These are phyloP conservation scores for Trypanosoma scelopori DNA, from an alignment of 208 protist species.

Conservation along the genomic window DNA sequence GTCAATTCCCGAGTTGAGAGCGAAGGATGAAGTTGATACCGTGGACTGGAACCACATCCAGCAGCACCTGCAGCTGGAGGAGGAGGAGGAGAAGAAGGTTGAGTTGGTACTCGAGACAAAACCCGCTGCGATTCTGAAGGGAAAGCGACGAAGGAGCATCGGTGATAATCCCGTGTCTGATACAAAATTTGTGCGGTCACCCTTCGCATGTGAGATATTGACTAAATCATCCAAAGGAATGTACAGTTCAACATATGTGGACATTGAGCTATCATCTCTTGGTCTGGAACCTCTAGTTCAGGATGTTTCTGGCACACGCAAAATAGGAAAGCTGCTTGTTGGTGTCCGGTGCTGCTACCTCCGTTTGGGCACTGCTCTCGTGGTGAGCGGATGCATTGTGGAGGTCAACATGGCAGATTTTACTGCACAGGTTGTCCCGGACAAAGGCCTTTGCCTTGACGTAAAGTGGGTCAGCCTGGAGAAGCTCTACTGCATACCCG, in stretches of 20 bases:
- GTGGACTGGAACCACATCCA: neutral
- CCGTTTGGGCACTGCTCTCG: slow-evolving; percentile 46
- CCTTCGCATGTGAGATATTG: slow-evolving; percentile 25
- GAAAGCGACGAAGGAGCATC: slow-evolving; percentile 8
- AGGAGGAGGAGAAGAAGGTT: neutral
- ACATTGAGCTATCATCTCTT: slow-evolving; percentile 28
- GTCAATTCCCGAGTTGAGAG: neutral
- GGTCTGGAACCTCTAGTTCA: slow-evolving; percentile 23
- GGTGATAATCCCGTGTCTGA: neutral
- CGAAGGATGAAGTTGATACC: neutral
- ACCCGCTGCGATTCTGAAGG: neutral
- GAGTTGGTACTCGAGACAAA: slow-evolving; percentile 13
- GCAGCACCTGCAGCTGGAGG: neutral
- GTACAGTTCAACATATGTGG: slow-evolving; percentile 33
- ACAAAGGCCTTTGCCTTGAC: slow-evolving; percentile 34
- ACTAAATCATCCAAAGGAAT: slow-evolving; percentile 28
- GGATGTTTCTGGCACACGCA: slow-evolving; percentile 1
- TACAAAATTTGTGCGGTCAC: slow-evolving; percentile 16
- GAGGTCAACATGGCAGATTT: slow-evolving; percentile 35
- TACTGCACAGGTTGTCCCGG: slow-evolving; percentile 49
- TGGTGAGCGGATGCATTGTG: slow-evolving; percentile 55
- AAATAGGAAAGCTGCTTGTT: slow-evolving; percentile 20
- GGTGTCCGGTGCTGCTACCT: slow-evolving; percentile 55
- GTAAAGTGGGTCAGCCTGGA: slow-evolving; percentile 48
- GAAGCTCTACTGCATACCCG: slow-evolving; percentile 45